Base-by-base conservation (phyloP, 768 basidiomycete genomes). In the Calvatia gigantea region DNA sequence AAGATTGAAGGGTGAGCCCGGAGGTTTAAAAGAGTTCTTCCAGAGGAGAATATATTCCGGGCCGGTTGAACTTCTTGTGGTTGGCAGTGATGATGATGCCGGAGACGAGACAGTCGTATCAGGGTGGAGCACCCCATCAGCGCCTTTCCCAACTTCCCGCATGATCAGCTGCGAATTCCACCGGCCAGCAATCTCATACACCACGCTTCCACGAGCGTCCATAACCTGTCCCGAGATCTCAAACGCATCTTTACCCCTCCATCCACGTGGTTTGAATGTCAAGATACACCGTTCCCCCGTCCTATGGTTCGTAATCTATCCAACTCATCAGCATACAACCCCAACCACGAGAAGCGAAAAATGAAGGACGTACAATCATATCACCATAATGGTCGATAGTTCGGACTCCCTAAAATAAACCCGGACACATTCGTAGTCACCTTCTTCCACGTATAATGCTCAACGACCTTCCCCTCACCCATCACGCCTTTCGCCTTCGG, bases 151-250 rank as follows among this genome's bases (percentile, higher is more conserved):
- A 6, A 83, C 81, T 19, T 82, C 79, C 8, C 92, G 83, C 17
- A 93, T 93, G 51, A 98, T 86, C 32, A 98, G 84, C 65, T 98
- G 95, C 41, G 89, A 90, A 65, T 92, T 94, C 96, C 95, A 98
- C 2, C 94, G 82, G 4, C 95, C 95, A 0, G 94, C 94, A 45
- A 98, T 93, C 55, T 96, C 93, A 70, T 95, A 91, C 0, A 79
- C 83, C 28, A 86, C 74, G 19, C 79, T 73, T 8, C 89, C 93
- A 0, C 71, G 61, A 1, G 80, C 68, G 64, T 91, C 86, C 56
- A 80, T 70, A 19, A 98, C 94, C 37, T 82, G 80, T 1, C 95
- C 96, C 2, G 87, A 89, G 66, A 98, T 94, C 70, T 98, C 96
- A 64, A 80, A 94, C 0, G 94, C 93, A 58, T 96, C 89, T 62